Base-by-base conservation (phyloP, 2,329 filamentous ascomycete species). In the Talaromyces sp. region DNA sequence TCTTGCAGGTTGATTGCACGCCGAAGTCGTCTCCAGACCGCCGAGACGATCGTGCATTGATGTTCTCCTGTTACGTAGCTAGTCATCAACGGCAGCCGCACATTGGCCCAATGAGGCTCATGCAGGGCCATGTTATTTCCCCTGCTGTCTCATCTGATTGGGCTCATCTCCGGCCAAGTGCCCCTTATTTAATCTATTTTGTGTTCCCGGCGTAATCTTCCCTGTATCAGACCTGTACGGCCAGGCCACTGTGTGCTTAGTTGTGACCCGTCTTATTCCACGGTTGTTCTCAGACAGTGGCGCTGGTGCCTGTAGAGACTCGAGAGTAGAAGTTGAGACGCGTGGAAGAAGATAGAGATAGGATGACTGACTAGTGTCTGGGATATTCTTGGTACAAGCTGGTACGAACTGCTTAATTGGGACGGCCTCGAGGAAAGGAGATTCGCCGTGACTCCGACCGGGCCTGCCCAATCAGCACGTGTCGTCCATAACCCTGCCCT, bases 31-130 rank as follows among this genome's bases (percentile, higher is more conserved):
- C 22, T 33, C 25, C 27, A n/a, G 8, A 10, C 25, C 10, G 25
- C 49, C 49, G 27, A 52, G 49, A 52, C n/a, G 15, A 33, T 33
- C 25, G 25, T 52, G 27, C 49, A 52, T 17, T 33, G 19, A 52
- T 10, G 7, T 27, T 9, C 47, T 4, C 47, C 47, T 27, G 22
- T 49, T 27, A 22, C 35, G 5, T 17, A 19, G 2, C n/a, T 49
- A 10, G 35, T 10, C 3, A 27, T 31, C 49, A 31, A 33, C 25
- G 17, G 27, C 49, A n/a, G 49, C 49, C 49, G 49, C 27, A 52
- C 49, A 54, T 54, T 35, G 31, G 31, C 50, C 50, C 50, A 54
- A 54, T 54, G 50, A 54, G 50, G 50, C 50, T 35, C 50, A 54
- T 37, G 19, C 31, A 31, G 50, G 50, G 31, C 50, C 50, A 54